Evolutionary conservation across 2,329 filamentous ascomycete genomes (phyloP).

Genomic region (Saccharata proteae): DNA sequence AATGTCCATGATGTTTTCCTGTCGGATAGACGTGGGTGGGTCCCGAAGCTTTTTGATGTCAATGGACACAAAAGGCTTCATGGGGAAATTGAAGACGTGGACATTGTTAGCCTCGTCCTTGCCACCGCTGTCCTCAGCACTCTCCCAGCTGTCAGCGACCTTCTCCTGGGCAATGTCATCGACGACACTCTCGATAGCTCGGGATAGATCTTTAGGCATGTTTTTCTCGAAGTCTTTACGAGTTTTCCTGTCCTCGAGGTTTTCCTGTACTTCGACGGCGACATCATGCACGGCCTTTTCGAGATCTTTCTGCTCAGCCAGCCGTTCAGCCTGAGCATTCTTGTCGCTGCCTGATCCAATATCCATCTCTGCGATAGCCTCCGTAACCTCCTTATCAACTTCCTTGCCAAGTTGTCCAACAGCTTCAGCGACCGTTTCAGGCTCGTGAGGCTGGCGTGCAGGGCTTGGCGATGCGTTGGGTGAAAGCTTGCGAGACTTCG

Average conservation of each 20-base stretch:
- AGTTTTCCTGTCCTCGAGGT: constrained; percentile 43
- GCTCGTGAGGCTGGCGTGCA: constrained; percentile 11
- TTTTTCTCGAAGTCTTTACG: constrained; percentile 41
- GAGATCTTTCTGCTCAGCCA: constrained; percentile 14
- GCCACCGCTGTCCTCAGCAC: constrained; percentile 53
- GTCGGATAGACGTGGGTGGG: constrained; percentile 52
- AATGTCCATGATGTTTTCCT: constrained; percentile 80
- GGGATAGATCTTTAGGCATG: constrained; percentile 40
- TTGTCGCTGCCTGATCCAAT: constrained; percentile 28
- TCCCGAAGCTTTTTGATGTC: constrained; percentile 48
- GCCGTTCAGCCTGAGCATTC: constrained; percentile 29
- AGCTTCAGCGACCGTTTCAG: constrained; percentile 59
- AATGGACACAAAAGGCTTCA: constrained; percentile 92
- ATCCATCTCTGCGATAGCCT: constrained; percentile 45
- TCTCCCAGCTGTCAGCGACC: constrained; percentile 85
- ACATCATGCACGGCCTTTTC: constrained; percentile 25
- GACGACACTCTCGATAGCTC: constrained; percentile 45
- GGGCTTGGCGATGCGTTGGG: constrained; percentile 11
- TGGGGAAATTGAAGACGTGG: constrained; percentile 86
- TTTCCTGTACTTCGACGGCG: constrained; percentile 18
- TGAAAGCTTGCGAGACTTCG: constrained; percentile 25
- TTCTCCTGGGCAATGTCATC: constrained; percentile 42
- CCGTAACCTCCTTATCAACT: constrained; percentile 49
- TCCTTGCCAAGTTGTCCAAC: constrained; percentile 52
- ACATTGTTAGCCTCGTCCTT: constrained; percentile 59